A percentile compares a stretch with the other conserved stretches of the same genome.
These are phyloP conservation scores for Leucosporidium yakuticum DNA, from an alignment of 768 basidiomycete species.

Conservation along the genomic window DNA sequence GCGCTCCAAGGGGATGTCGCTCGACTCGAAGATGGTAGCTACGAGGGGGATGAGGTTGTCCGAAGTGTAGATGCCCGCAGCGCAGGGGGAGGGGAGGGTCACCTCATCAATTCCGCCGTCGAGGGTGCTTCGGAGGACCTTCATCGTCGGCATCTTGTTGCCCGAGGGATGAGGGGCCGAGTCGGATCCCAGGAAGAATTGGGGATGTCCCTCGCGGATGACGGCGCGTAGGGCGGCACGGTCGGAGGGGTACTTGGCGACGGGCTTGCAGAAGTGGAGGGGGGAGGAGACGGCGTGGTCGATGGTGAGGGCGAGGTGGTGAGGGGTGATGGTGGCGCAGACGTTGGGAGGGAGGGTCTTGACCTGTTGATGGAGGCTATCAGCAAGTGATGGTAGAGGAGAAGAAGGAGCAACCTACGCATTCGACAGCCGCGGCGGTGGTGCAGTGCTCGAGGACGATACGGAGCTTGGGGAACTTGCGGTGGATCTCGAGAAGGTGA, in stretches of 20 bases:
- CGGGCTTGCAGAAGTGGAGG: conserved; percentile 95
- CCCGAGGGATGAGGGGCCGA: conserved; percentile 78
- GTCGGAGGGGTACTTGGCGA: conserved; percentile 93
- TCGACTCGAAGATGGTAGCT: conserved; percentile 82
- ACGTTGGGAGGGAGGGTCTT: conserved; percentile 63
- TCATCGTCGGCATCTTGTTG: conserved; percentile 40
- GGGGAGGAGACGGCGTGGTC: conserved; percentile 96
- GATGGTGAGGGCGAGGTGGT: conserved; percentile 87
- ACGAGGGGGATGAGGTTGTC: conserved; percentile 84
- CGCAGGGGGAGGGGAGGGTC: conserved; percentile 67
- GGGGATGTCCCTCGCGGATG: conserved; percentile 64
- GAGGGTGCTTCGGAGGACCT: conserved; percentile 28
- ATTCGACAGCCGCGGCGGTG: conserved; percentile 80
- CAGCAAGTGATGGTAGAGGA: not conserved
- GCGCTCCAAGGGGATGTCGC: conserved; percentile 75
- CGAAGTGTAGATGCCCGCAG: conserved; percentile 93
- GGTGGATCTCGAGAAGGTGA: conserved; percentile 74
- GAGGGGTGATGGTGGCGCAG: conserved; percentile 93
- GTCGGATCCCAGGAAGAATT: conserved; percentile 96
- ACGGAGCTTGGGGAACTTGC: conserved; percentile 75
- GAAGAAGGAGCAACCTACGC: conserved; percentile 58
- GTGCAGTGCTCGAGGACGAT: conserved; percentile 98
- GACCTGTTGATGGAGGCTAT: conserved; percentile 36
- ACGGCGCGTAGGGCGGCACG: conserved; percentile 72
- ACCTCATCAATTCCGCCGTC: conserved; percentile 57